These are phyloP conservation scores for Larix kaempferi DNA, from an alignment of 75 land plant species.

Conservation along the genomic window DNA sequence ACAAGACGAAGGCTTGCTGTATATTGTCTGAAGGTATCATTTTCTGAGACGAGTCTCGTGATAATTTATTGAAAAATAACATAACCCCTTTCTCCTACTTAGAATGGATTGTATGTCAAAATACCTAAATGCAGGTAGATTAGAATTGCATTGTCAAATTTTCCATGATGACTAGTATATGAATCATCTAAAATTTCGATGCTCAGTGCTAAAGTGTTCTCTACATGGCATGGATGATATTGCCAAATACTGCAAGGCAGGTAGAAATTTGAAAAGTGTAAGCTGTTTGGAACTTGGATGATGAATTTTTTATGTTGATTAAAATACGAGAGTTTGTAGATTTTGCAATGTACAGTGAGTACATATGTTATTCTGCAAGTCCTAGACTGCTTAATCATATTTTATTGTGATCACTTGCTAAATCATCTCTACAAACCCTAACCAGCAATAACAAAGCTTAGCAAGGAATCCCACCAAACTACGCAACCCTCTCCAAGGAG, in stretches of 20 bases:
- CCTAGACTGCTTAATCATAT: too few species aligned
- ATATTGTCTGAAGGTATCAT: conserved; percentile 87
- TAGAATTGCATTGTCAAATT: not conserved
- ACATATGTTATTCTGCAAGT: too few species aligned
- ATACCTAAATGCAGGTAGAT: not conserved
- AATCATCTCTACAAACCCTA: too few species aligned
- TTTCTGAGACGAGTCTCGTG: not conserved
- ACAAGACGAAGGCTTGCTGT: conserved; percentile 97
- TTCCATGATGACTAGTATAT: too few species aligned
- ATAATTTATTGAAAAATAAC: not conserved
- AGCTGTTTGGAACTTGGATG: not conserved
- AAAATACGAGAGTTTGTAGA: not conserved
- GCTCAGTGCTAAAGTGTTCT: too few species aligned
- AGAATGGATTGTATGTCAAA: not conserved
- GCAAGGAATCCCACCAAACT: too few species aligned
- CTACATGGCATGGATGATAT: not conserved
- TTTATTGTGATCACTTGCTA: too few species aligned
- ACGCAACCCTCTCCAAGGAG: too few species aligned
- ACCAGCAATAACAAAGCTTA: too few species aligned
- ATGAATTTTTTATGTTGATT: not conserved
- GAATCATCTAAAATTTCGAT: too few species aligned
- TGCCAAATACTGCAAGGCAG: not conserved
- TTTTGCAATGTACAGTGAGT: too few species aligned
- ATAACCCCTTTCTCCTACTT: not conserved
- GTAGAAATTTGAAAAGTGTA: not conserved